These are phyloP conservation scores for Ustilago xerochloae DNA, from an alignment of 1,284 basidiomycete genomes.

Conservation along the genomic window DNA sequence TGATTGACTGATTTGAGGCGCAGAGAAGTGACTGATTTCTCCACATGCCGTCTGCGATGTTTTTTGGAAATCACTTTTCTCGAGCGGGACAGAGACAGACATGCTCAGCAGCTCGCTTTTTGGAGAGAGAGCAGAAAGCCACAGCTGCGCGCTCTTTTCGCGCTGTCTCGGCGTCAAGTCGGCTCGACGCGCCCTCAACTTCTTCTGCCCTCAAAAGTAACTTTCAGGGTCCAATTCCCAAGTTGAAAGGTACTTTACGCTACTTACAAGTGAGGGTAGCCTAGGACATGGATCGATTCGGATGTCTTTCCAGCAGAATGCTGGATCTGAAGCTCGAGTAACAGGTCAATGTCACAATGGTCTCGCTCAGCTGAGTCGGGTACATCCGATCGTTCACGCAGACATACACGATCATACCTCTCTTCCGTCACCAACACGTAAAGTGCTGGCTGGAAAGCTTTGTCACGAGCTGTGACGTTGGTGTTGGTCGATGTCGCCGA, in stretches of 20 bases:
- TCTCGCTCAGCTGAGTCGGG: too few relatives aligned
- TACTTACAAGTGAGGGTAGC: background rate
- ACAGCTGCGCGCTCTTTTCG: too few relatives aligned
- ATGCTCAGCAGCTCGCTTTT: background rate
- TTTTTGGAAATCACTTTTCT: too few relatives aligned
- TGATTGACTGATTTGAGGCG: background rate
- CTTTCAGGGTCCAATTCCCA: background rate
- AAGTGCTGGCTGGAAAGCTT: background rate
- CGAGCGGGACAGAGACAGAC: background rate
- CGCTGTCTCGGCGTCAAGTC: background rate
- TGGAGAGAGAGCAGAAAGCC: too few relatives aligned
- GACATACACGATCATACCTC: too few relatives aligned
- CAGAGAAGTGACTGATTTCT: background rate
- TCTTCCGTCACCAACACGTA: background rate
- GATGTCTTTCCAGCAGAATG: too few relatives aligned
- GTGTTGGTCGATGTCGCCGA: background rate
- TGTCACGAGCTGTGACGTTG: too few relatives aligned
- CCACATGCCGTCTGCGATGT: background rate
- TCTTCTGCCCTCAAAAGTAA: background rate
- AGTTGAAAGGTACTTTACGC: background rate
- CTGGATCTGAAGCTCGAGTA: too few relatives aligned
- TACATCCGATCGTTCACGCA: too few relatives aligned
- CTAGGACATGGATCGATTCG: too few relatives aligned
- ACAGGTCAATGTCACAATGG: too few relatives aligned
- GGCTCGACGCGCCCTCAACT: background rate